Base-by-base conservation (phyloP, 2,329 filamentous ascomycete species). In the Knufia petricola region DNA sequence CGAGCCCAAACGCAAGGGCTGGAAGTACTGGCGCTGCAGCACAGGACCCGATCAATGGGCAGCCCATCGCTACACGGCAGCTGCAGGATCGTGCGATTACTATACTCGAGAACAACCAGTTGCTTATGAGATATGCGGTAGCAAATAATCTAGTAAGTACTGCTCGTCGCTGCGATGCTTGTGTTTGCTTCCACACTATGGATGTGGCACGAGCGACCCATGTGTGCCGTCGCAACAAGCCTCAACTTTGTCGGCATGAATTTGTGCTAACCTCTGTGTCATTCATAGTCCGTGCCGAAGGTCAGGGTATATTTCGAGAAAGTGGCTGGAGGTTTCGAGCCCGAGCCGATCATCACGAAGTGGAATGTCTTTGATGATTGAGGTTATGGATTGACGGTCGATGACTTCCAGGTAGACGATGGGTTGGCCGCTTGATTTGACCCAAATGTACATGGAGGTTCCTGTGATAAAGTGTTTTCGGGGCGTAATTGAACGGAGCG, bases 41-140 rank as follows among this genome's bases (percentile, higher is more conserved):
- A n/a, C 32, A n/a, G 32, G 15, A 36, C 15, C 32, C 10, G 32
- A 36, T n/a, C 15, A 17, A 13, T n/a, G 32, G 28, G 44, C 20
- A 31, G 47, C 46, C 23, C 12, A 49, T 45, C 9, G 32, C 28
- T 48, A 15, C 36, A 19, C 47, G 51, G 54, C 49, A 53, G 55
- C 38, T 52, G 52, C 26, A 56, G 52, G 45, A 62, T 34, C 64
- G 64, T 2, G 62, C 65, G 1, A 58, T 68, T 12, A 62, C 59
- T n/a, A 61, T 69, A 7, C 51, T 69, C 4, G 59, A 59, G 38
- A 64, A 69, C 48, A 55, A 58, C n/a, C 66, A 69, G 48, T 45
- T 70, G 2, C 54, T 70, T 2, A 63, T 66, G 7, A 60, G 65
- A 2, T 67, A 70, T 50, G 66, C 67, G 0, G 48, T 68, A 6